These are phyloP conservation scores for Penicillium verrucosum DNA, from an alignment of 2,329 filamentous ascomycete species.

Conservation along the genomic window DNA sequence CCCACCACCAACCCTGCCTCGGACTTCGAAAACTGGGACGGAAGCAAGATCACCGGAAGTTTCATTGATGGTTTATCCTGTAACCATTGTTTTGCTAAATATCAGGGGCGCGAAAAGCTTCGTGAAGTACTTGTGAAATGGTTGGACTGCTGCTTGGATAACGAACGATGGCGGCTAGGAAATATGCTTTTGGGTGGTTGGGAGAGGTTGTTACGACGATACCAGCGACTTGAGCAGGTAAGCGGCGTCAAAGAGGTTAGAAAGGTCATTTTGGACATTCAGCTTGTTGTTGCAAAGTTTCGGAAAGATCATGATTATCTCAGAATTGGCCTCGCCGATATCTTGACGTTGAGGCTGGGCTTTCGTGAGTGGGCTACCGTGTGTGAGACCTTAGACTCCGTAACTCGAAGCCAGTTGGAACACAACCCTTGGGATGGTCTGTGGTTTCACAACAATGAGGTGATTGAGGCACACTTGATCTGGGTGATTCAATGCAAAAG, in stretches of 20 bases:
- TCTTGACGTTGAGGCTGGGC: background rate
- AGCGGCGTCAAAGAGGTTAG: background rate
- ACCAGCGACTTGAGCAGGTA: background rate
- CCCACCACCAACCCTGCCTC: background rate
- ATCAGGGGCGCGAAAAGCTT: background rate
- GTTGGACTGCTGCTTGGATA: background rate
- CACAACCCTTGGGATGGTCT: background rate
- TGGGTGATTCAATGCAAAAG: background rate
- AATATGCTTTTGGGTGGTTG: background rate
- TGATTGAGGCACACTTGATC: background rate
- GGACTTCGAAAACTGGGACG: background rate
- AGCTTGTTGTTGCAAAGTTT: background rate
- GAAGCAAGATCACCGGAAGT: background rate
- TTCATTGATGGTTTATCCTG: background rate
- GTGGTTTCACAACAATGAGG: background rate
- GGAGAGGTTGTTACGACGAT: background rate
- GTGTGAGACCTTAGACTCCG: background rate
- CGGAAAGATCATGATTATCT: background rate
- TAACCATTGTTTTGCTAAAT: slow-evolving; percentile 1
- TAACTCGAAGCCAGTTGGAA: background rate
- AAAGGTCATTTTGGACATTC: background rate
- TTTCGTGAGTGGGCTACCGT: background rate
- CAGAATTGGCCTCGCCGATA: background rate
- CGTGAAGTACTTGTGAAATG: background rate
- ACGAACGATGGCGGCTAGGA: background rate